Base-by-base conservation (phyloP, 2,329 filamentous ascomycete species). In the Emmonsiellopsis sp. region DNA sequence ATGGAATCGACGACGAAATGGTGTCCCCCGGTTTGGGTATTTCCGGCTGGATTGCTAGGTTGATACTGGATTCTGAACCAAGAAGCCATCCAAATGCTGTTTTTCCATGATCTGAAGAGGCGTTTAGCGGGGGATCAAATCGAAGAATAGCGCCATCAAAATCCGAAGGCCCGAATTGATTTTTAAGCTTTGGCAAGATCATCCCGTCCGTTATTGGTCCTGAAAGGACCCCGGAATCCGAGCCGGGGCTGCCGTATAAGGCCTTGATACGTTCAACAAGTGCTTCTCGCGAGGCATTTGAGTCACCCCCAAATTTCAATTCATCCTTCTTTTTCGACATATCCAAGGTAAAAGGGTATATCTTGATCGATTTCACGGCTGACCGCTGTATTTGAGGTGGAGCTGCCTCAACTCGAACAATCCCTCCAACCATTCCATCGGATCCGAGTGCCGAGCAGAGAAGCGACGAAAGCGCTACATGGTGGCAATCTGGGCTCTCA, bases 181-280 rank as follows among this genome's bases (percentile, higher is more conserved):
- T 82, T 55, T 78, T 76, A 52, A 77, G 78, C 37, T 76, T 83
- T 1, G 80, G 81, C 16, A 98, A 71, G 11, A 96, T 71, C 72
- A 92, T 86, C 2, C 92, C 91, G 68, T 98, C 89, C 0, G 91
- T 96, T 50, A 98, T 67, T 5, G 93, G 90, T 0, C 93, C 93
- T 53, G 87, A 81, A 1, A 97, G 74, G 15, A 97, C 68, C 1
- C 86, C 83, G 43, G 75, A 71, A 20, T 80, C 79, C 0, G 73
- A 74, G 38, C 76, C 79, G 32, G 75, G 66, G 32, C 76, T 78
- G 16, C 82, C 80, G 61, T 93, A 93, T 2, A 89, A 79, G 9
- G 84, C 79, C 57, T 82, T 81, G 57, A 95, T 83, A 43, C 82
- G 81, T 63, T 86, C 85, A 2, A 84, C 83, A 60, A 74, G 57